Base-by-base conservation (phyloP, 495 filamentous ascomycete genomes). In the Tuber borchii region DNA sequence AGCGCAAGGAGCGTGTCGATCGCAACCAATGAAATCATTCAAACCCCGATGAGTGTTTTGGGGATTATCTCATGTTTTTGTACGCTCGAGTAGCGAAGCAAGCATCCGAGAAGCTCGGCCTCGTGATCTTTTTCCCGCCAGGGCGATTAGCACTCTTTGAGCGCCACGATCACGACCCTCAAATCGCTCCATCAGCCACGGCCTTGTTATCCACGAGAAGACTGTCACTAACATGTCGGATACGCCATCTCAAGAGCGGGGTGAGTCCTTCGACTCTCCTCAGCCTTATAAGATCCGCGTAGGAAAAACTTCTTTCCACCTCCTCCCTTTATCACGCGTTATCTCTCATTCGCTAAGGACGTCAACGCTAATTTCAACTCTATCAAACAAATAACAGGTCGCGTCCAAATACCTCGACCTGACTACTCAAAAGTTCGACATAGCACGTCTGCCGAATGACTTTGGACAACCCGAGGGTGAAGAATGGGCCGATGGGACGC, bases 371-470 rank as follows among this genome's bases (percentile, higher is more conserved):
- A 65, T 26, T 17, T 31, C 26, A 65, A 65, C 56, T 12, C 48
- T 26, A 16, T 26, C 56, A 16, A 65, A 65, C 61, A 65, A 37
- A 65, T 20, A 34, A 40, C 42, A 74, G 84, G 83, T 85, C 16
- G 83, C 82, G 6, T 79, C 82, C 31, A 74, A 78, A 34, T 86
- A 85, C 61, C 78, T 85, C 6, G 83, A 85, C 7, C 70, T 86
- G 40, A 85, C 84, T n/a, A 83, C 75, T 68, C 75, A 82, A 73
- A 86, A 86, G 75, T 76, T 86, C 34, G 79, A 84, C 70, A 71
- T 85, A n/a, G 83, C 85, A 10, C 73, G 85, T 3, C 71, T 85
- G 26, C 83, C 84, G 26, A 74, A 79, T 14, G 84, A 84, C 56
- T 61, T 83, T 4, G 73, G 73, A 56, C 74, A 81, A 17, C 71